These are phyloP conservation scores for Exophiala spinifera DNA, from an alignment of 2,329 filamentous ascomycete species.

Conservation along the genomic window DNA sequence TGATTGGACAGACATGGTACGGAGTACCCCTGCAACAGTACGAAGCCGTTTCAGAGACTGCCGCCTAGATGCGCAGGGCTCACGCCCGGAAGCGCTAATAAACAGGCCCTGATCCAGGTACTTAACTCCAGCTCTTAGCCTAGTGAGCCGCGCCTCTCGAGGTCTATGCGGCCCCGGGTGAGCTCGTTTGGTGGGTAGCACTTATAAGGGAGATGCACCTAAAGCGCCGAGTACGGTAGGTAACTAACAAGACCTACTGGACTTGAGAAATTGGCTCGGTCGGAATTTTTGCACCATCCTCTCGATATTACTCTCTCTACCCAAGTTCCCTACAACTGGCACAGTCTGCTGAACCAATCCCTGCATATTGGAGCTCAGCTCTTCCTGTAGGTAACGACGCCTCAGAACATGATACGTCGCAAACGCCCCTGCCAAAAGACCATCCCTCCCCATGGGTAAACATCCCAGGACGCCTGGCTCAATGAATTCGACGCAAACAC, in stretches of 20 bases:
- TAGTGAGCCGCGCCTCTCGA: too few relatives aligned
- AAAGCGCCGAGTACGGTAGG: too few relatives aligned
- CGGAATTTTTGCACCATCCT: neutral
- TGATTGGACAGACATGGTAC: too few relatives aligned
- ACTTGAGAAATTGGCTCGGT: neutral
- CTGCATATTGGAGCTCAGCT: neutral
- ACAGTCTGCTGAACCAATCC: neutral
- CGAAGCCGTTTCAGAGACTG: too few relatives aligned
- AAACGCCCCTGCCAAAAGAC: slow-evolving; percentile 4
- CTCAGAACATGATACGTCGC: neutral
- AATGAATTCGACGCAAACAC: slow-evolving; percentile 5
- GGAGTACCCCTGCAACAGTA: too few relatives aligned
- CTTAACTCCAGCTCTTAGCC: too few relatives aligned
- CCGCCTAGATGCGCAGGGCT: too few relatives aligned
- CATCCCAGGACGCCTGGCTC: slow-evolving; percentile 13
- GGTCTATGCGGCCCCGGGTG: too few relatives aligned
- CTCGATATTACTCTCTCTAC: neutral
- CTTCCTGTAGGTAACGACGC: neutral
- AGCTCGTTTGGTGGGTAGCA: too few relatives aligned
- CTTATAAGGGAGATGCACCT: too few relatives aligned
- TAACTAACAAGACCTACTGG: neutral
- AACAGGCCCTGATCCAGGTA: too few relatives aligned
- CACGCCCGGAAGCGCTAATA: too few relatives aligned
- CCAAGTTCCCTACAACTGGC: neutral
- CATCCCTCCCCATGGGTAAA: neutral